These are phyloP conservation scores for Straminergon stramineum DNA, from an alignment of 225 moss, liverwort and hornwort genomes.

Conservation along the genomic window DNA sequence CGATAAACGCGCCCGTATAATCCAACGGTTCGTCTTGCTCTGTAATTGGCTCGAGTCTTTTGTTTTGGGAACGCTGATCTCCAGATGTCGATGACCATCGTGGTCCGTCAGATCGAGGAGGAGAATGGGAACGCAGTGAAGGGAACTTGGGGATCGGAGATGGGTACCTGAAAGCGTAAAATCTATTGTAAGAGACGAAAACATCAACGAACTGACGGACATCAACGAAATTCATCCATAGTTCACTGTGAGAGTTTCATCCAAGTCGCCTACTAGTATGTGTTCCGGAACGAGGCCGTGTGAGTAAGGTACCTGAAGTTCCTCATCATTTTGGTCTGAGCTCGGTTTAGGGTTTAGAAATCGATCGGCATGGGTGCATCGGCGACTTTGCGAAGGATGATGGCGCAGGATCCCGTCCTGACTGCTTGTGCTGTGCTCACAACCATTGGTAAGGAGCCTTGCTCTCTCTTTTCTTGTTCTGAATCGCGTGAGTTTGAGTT, in stretches of 20 bases:
- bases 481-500: background rate
- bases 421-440: conserved; percentile 36
- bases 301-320: too few relatives aligned
- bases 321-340: background rate
- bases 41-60: background rate
- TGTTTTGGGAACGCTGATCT: background rate
- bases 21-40: background rate
- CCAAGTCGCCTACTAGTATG: background rate
- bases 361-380: conserved; percentile 17
- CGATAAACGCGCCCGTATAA: background rate
- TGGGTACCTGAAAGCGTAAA: too few relatives aligned
- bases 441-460: conserved; percentile 7
- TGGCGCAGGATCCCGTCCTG: conserved; percentile 51
- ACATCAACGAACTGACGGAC: background rate
- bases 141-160: background rate
- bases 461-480: background rate
- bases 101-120: background rate
- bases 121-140: background rate
- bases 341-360: too few relatives aligned
- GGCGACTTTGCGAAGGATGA: conserved; percentile 10
- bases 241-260: background rate
- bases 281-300: background rate
- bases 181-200: background rate
- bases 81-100: background rate
- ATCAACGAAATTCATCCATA: background rate